These are phyloP conservation scores for Escovopsis sp. DNA, from an alignment of 2,329 filamentous ascomycete species.

Conservation along the genomic window DNA sequence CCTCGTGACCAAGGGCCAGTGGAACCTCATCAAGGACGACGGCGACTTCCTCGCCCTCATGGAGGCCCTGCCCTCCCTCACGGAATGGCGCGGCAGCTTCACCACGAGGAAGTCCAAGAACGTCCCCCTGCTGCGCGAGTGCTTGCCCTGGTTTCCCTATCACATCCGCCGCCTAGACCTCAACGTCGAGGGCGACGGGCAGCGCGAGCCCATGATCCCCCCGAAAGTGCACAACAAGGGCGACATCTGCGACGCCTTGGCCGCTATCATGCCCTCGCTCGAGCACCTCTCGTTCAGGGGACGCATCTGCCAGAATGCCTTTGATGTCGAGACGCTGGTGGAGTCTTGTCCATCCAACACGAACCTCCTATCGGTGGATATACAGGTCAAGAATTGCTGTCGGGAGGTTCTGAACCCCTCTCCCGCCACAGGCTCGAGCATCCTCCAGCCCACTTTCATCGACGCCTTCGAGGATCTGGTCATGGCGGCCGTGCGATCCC, in stretches of 20 bases:
- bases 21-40: slow-evolving; percentile 56
- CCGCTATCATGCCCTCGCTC: slow-evolving; percentile 42
- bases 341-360: slow-evolving; percentile 32
- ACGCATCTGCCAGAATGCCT: slow-evolving; percentile 55
- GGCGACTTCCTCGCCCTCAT: slow-evolving; percentile 49
- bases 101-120: slow-evolving; percentile 62
- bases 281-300: slow-evolving; percentile 61
- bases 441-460: slow-evolving; percentile 60
- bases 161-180: slow-evolving; percentile 50
- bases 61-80: slow-evolving; percentile 49
- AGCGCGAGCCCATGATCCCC: slow-evolving; percentile 46
- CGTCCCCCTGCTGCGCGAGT: slow-evolving; percentile 53
- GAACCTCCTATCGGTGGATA: slow-evolving; percentile 49
- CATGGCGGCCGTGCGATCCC: slow-evolving; percentile 43
- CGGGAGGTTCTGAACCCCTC: slow-evolving; percentile 33
- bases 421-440: slow-evolving; percentile 52
- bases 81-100: slow-evolving; percentile 47
- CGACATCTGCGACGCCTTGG: slow-evolving; percentile 53
- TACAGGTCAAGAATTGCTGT: slow-evolving; percentile 64
- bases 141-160: slow-evolving; percentile 38
- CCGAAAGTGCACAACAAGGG: slow-evolving; percentile 42
- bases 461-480: slow-evolving; percentile 56
- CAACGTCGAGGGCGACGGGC: slow-evolving; percentile 58
- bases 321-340: slow-evolving; percentile 40
- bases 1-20: slow-evolving; percentile 59